Conservation (phyloP, 2,329 filamentous ascomycete species). For the Emmonsia crescens region DNA sequence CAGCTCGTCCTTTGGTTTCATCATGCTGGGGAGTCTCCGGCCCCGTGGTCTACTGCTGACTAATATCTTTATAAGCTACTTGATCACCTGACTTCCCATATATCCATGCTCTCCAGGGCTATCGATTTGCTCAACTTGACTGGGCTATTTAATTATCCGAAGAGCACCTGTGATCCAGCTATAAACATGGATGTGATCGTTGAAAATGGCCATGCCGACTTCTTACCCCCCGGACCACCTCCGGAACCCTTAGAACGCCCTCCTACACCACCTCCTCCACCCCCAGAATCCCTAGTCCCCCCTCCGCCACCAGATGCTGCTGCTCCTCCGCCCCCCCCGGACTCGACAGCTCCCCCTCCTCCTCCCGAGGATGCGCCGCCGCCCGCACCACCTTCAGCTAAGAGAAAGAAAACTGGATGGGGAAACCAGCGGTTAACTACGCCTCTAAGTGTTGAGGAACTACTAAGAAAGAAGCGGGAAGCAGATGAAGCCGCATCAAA, state of each 20-base stretch:
- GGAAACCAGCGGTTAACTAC: conserved; percentile 25
- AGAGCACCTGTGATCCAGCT: not conserved
- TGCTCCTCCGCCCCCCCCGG: conserved; percentile 29
- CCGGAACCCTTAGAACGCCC: conserved; percentile 28
- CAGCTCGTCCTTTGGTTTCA: too few species aligned
- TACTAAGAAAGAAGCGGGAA: conserved; percentile 74
- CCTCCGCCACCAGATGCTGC: conserved; percentile 32
- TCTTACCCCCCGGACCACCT: conserved; percentile 23
- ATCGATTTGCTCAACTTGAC: not conserved
- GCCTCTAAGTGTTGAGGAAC: conserved; percentile 74
- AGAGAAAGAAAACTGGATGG: conserved; percentile 45
- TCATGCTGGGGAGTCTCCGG: too few species aligned
- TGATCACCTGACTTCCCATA: not conserved
- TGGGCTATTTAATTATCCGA: not conserved
- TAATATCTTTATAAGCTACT: not conserved
- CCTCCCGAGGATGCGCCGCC: conserved; percentile 34
- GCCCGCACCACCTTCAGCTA: conserved; percentile 36
- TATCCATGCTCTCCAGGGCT: not conserved
- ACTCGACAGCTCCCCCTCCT: conserved; percentile 28
- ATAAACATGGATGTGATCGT: conserved; percentile 26
- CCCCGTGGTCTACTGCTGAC: not conserved
- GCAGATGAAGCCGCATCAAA: conserved; percentile 75
- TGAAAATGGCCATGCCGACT: conserved; percentile 19
- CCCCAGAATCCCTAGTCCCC: conserved; percentile 28
- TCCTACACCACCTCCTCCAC: conserved; percentile 32